A percentile compares a stretch with the other conserved stretches of the same genome.
phyloP scores from a whole-genome alignment of 768 basidiomycete species.

The Chalciporus chontae region DNA sequence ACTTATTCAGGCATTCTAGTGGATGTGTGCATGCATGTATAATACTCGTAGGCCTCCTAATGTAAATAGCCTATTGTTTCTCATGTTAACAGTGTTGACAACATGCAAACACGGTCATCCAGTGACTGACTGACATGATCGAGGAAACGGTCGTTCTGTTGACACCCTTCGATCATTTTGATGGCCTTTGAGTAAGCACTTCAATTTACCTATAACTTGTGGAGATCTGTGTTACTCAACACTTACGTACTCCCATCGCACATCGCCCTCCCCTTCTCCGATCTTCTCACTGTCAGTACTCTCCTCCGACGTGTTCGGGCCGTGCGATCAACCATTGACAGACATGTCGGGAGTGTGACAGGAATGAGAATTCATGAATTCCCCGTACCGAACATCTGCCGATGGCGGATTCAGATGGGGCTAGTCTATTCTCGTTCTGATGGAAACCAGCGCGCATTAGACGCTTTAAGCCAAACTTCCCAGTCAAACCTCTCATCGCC shows the following conservation, averaged over 20 bases:
- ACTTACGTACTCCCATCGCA: conserved; percentile 24
- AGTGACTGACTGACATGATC: conserved; percentile 12
- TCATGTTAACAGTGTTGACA: conserved; percentile 1
- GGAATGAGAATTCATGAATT: conserved; percentile 7
- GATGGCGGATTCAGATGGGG: neutral
- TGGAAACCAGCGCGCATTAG: conserved; percentile 21
- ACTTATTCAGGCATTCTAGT: conserved; percentile 34
- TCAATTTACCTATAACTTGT: conserved; percentile 27
- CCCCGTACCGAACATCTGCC: conserved; percentile 7
- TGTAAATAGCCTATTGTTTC: conserved; percentile 28
- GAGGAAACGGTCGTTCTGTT: conserved; percentile 12
- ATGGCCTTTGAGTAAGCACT: conserved; percentile 29
- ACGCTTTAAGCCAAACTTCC: conserved; percentile 2
- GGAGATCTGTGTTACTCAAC: conserved; percentile 22
- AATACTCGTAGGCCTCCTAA: conserved; percentile 30
- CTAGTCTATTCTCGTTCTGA: conserved; percentile 29
- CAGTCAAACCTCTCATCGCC: conserved; percentile 2
- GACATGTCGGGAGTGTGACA: neutral
- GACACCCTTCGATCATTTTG: conserved; percentile 26
- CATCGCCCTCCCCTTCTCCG: conserved; percentile 9
- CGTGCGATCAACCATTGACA: too few species aligned
- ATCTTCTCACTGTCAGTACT: conserved; percentile 8
- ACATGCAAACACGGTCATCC: neutral
- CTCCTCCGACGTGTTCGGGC: conserved; percentile 11
- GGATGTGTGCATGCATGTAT: conserved; percentile 39